Conservation (phyloP, 2,329 filamentous ascomycete species). For the Pezizomycotina sp. region DNA sequence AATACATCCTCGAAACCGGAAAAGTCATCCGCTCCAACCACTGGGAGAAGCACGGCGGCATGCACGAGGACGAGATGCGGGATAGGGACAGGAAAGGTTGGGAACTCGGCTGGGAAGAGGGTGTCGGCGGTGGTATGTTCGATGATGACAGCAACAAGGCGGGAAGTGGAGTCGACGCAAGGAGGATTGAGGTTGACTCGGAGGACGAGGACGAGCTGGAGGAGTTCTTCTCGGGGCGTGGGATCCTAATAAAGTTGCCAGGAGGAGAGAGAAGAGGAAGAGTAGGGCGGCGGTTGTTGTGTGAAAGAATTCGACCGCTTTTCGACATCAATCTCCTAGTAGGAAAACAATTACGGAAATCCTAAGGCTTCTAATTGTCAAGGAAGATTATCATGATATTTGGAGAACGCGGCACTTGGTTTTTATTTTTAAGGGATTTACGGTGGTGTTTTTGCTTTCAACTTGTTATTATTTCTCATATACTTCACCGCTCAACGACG, state of each 20-base stretch:
- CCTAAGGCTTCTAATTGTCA: too few species aligned
- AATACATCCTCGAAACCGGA: constrained; percentile 49
- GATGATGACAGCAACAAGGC: constrained; percentile 25
- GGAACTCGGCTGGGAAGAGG: constrained; percentile 18
- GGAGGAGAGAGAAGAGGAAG: constrained; percentile 18
- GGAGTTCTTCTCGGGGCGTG: constrained; percentile 47
- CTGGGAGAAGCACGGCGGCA: constrained; percentile 31
- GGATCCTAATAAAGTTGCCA: constrained; percentile 39
- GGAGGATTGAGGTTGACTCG: constrained; percentile 46
- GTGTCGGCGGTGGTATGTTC: constrained; percentile 8
- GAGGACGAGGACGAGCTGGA: constrained; percentile 52
- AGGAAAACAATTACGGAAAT: too few species aligned
- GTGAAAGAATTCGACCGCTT: too few species aligned
- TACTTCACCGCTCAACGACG: too few species aligned
- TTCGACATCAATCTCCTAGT: too few species aligned
- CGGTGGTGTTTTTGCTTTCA: too few species aligned
- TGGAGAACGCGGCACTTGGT: too few species aligned
- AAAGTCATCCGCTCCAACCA: constrained; percentile 37
- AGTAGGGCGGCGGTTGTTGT: too few species aligned
- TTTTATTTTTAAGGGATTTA: too few species aligned
- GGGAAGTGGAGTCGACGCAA: too few species aligned
- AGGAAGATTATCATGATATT: too few species aligned
- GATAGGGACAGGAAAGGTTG: constrained; percentile 6
- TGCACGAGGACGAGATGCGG: constrained; percentile 1
- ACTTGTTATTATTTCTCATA: too few species aligned